phyloP scores from a whole-genome alignment of 1,139 yeast genomes.

The Pneumocystis sp. region DNA sequence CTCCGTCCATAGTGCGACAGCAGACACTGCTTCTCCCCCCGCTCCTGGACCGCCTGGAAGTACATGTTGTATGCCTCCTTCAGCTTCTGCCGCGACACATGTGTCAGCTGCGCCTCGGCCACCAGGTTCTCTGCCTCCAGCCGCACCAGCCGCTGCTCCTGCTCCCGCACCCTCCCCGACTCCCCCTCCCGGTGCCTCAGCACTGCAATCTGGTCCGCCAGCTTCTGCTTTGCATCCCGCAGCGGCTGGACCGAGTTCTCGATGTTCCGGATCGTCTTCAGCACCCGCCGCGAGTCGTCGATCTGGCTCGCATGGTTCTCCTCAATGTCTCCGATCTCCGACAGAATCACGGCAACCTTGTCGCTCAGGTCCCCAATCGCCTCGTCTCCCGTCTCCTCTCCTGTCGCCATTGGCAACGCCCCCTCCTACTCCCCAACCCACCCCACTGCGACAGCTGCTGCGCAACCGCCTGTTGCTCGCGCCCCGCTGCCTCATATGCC shows the following conservation, averaged over 20 bases:
- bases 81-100: slow-evolving; percentile 73
- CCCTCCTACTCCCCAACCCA: background rate
- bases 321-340: slow-evolving; percentile 74
- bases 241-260: slow-evolving; percentile 81
- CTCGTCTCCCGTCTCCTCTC: slow-evolving; percentile 71
- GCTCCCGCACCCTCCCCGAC: slow-evolving; percentile 63
- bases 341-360: slow-evolving; percentile 67
- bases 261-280: slow-evolving; percentile 67
- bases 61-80: slow-evolving; percentile 75
- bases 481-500: slow-evolving; percentile 61
- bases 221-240: slow-evolving; percentile 71
- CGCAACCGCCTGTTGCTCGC: slow-evolving; percentile 70
- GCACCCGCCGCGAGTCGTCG: slow-evolving; percentile 71
- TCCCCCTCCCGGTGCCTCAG: slow-evolving; percentile 74
- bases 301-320: slow-evolving; percentile 77
- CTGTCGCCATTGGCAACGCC: slow-evolving; percentile 35
- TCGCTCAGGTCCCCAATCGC: slow-evolving; percentile 66
- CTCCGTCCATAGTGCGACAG: slow-evolving; percentile 88
- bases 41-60: slow-evolving; percentile 69
- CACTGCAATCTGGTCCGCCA: slow-evolving; percentile 71
- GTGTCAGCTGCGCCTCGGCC: slow-evolving; percentile 80
- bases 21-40: slow-evolving; percentile 68
- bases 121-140: slow-evolving; percentile 84
- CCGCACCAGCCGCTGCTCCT: slow-evolving; percentile 78
- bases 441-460: slow-evolving; percentile 44